Evolutionary conservation across 768 basidiomycete genomes (phyloP), one percentile per base, ranked within the genome.

Genomic region (Dentipellis fragilis): DNA sequence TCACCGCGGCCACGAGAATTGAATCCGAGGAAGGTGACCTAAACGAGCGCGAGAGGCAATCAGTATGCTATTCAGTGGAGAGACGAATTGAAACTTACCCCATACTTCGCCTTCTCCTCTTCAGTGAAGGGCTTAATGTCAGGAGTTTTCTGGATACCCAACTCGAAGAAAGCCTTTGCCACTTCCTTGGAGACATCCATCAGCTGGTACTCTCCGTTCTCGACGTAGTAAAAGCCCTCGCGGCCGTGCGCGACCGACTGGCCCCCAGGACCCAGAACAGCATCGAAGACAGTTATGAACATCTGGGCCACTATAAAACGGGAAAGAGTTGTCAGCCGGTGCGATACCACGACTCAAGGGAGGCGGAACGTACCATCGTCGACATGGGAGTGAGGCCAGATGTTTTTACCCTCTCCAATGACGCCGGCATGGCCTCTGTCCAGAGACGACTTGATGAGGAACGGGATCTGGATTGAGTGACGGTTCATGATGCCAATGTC

Each of bases 331-430:
- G 19, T 14, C 23, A 37, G 35, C 22, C 9, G 14, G 60, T 14
- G 54, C 72, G 52, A 51, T 40, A 10, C 39, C 39, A 40, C 39
- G 10, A 10, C 10, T 40, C 10, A 40, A 40, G n/a, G n/a, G 37
- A 52, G 12, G 48, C 12, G 21, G 14, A 16, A 34, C 36, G 17
- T 54, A 80, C 80, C 68, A 37, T 83, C 80, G 51, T 74, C 69
- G 52, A 81, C 75, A 55, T 81, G 73, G 21, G 83, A 75, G 58
- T 79, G 69, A 0, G 76, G 74, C 83, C 81, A 85, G 9, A 80
- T 45, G 52, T 83, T 80, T 60, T 71, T 66, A 1, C 84, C 83
- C 40, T 71, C 59, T 1, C 83, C 81, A 3, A 84, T 70, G 59
- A 80, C 69, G 10, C 79, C 80, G 0, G 71, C 80, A 29, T 74